A percentile compares a stretch with the other conserved stretches of the same genome.
Evolutionary conservation across 2,329 filamentous ascomycete genomes (phyloP).

Genomic region (Penicillium sp.): DNA sequence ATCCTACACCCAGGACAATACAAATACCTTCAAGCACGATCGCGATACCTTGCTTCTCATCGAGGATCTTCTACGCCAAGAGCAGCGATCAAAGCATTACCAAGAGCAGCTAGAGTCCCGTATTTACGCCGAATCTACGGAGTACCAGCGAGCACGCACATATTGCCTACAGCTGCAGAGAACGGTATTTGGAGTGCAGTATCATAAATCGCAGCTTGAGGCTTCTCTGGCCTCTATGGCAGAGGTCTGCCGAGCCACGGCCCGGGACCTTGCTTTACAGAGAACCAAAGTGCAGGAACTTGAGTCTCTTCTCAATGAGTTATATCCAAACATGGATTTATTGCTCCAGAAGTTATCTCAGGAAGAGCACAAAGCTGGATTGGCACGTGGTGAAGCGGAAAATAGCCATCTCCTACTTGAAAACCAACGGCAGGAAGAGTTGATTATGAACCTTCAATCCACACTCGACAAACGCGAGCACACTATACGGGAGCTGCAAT

Average conservation of each 20-base stretch:
- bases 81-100: not conserved
- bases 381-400: not conserved
- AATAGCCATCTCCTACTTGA: slow-evolving; percentile 2
- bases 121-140: not conserved
- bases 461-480: slow-evolving; percentile 1
- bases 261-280: not conserved
- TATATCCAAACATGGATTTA: not conserved
- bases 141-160: not conserved
- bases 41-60: not conserved
- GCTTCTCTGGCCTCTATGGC: not conserved
- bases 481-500: not conserved
- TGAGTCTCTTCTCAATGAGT: not conserved
- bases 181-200: not conserved
- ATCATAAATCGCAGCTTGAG: not conserved
- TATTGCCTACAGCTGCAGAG: not conserved
- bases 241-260: not conserved
- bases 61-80: not conserved
- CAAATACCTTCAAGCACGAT: not conserved
- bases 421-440: slow-evolving; percentile 1
- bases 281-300: not conserved
- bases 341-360: not conserved
- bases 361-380: not conserved
- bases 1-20: not conserved
- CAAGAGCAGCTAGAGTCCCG: not conserved
- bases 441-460: slow-evolving; percentile 1